Base-by-base conservation (phyloP, 768 basidiomycete species). In the Kondoa subrosea region DNA sequence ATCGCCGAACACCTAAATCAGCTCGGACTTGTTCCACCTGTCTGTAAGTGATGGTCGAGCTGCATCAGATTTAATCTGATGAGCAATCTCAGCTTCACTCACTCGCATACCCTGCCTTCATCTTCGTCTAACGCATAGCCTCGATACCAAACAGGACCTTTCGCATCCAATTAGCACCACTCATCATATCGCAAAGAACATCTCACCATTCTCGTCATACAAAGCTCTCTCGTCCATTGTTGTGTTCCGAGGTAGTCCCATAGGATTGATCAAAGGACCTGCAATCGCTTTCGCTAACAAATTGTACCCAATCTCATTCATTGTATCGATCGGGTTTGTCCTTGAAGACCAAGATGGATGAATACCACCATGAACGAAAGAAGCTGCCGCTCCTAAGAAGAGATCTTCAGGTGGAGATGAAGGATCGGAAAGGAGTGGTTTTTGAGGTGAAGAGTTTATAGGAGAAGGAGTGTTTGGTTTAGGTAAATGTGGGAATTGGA, bases 41-140 rank as follows among this genome's bases (percentile, higher is more conserved):
- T 50, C 40, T 50, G 21, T 50, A 8, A 8, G 21, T n/a, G n/a
- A n/a, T n/a, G n/a, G n/a, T n/a, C n/a, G n/a, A n/a, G n/a, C n/a
- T 50, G 8, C 40, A 50, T 50, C 40, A 50, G 40, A 50, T 8
- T 8, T 50, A 21, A 21, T 8, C 21, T 50, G 40, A 21, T 50
- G 12, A 21, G 21, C 12, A 50, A 8, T 8, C 12, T 8, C 8
- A 50, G 40, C 40, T 8, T 50, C n/a, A n/a, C n/a, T n/a, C n/a
- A 50, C 1, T 72, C 75, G 76, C 95, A 99, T 2, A 80, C 77
- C 2, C 83, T 83, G 64, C 80, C 79, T 67, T 82, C 82, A 64
- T 92, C 89, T 29, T 79, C 77, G 15, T 86, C 84, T 64, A 84
- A 80, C 17, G 93, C 93, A 84, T 91, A 91, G 1, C 91, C 91